phyloP scores from a whole-genome alignment of 1,284 basidiomycete genomes.

The Ceratobasidium sp. region DNA sequence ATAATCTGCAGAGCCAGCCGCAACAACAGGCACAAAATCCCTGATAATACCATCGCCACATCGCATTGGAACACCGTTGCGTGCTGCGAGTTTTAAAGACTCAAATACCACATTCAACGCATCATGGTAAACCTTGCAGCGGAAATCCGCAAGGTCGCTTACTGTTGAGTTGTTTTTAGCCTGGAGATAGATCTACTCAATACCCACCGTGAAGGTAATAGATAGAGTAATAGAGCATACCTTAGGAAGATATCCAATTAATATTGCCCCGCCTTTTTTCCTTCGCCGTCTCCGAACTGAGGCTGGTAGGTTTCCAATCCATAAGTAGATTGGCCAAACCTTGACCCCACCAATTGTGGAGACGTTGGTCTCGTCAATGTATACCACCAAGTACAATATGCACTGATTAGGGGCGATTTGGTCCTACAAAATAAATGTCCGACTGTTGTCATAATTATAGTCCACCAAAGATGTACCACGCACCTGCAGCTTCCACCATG shows the following conservation, averaged over 20 bases:
- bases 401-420: neutral
- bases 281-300: neutral
- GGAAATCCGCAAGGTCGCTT: neutral
- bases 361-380: slow-evolving; percentile 7
- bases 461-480: neutral
- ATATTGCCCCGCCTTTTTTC: neutral
- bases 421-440: neutral
- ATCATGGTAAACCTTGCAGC: slow-evolving; percentile 1
- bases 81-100: neutral
- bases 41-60: neutral
- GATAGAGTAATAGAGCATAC: no score
- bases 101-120: neutral
- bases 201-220: neutral
- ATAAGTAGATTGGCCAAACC: slow-evolving; percentile 3
- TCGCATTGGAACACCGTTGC: neutral
- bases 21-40: neutral
- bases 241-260: slow-evolving; percentile 5
- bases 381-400: neutral
- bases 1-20: neutral
- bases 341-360: slow-evolving; percentile 3
- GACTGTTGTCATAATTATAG: neutral
- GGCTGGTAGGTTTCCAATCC: neutral
- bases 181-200: neutral
- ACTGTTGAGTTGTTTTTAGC: neutral
- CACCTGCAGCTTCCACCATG: neutral